phyloP scores from a whole-genome alignment of 164 flowering plant species.

The Amborella trichopoda region DNA sequence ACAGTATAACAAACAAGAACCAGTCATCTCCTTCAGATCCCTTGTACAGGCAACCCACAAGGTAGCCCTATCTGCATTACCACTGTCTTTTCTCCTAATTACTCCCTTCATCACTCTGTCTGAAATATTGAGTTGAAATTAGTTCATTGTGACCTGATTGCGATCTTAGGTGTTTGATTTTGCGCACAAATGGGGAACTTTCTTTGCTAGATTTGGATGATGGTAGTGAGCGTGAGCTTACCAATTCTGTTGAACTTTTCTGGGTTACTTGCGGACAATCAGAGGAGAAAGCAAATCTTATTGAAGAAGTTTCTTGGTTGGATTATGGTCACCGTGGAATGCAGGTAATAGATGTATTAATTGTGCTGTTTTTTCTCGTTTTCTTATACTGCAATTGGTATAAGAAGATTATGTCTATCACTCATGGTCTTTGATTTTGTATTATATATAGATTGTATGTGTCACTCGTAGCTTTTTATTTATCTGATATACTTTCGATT shows the following conservation, averaged over 20 bases:
- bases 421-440: too few relatives aligned
- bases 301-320: constrained; percentile 96
- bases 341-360: constrained; percentile 54
- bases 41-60: constrained; percentile 46
- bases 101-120: too few relatives aligned
- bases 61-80: constrained; percentile 49
- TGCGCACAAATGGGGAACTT: constrained; percentile 86
- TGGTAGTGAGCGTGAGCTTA: constrained; percentile 85
- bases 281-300: constrained; percentile 72
- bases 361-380: too few relatives aligned
- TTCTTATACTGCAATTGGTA: too few relatives aligned
- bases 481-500: constrained; percentile 37
- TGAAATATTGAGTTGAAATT: too few relatives aligned
- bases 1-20: constrained; percentile 14
- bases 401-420: too few relatives aligned
- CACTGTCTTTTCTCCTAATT: too few relatives aligned
- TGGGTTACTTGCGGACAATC: constrained; percentile 97
- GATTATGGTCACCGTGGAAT: constrained; percentile 95
- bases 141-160: too few relatives aligned
- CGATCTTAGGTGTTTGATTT: constrained; percentile 83
- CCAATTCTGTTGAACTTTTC: constrained; percentile 87
- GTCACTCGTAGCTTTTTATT: too few relatives aligned
- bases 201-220: constrained; percentile 94
- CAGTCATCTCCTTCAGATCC: constrained; percentile 26
- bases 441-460: too few relatives aligned